Percentiles rank a stretch among this genome's conserved stretches.
phyloP scores from a whole-genome alignment of 306 rosid genomes.

The Cucumis hystrix region DNA sequence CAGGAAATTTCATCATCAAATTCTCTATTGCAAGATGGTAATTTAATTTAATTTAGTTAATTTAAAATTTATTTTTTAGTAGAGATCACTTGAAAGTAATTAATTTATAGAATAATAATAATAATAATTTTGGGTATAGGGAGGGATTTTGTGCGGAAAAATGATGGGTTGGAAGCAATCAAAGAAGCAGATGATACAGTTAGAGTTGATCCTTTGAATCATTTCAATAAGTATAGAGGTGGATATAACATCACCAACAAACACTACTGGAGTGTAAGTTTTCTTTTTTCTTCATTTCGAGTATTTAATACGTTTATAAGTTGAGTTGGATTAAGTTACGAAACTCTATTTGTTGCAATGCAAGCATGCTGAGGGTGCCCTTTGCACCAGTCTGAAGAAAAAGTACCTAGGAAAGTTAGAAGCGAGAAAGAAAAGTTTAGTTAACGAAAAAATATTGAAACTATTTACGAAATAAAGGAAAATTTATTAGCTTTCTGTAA shows the following conservation, averaged over 20 bases:
- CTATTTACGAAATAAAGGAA: too few species aligned
- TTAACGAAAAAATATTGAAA: too few species aligned
- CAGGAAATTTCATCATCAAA: neutral
- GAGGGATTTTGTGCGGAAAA: constrained; percentile 16
- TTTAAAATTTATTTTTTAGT: neutral
- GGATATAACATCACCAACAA: constrained; percentile 52
- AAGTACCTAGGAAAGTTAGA: too few species aligned
- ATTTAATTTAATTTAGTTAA: too few species aligned
- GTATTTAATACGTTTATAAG: too few species aligned
- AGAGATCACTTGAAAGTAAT: neutral
- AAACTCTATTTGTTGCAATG: too few species aligned
- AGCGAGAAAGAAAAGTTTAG: too few species aligned
- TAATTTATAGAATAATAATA: too few species aligned
- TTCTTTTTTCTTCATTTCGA: neutral
- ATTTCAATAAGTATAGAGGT: constrained; percentile 51
- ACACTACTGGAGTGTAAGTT: constrained; percentile 71
- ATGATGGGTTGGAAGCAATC: constrained; percentile 15
- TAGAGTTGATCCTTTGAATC: constrained; percentile 50
- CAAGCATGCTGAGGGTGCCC: too few species aligned
- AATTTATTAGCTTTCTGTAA: too few species aligned
- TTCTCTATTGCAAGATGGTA: neutral
- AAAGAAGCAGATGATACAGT: constrained; percentile 20
- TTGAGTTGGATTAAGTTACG: neutral
- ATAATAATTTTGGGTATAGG: neutral
- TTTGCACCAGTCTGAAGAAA: too few species aligned